Evolutionary conservation across 1,284 basidiomycete species (phyloP).

Genomic region (Phaffia rhodozyma): DNA sequence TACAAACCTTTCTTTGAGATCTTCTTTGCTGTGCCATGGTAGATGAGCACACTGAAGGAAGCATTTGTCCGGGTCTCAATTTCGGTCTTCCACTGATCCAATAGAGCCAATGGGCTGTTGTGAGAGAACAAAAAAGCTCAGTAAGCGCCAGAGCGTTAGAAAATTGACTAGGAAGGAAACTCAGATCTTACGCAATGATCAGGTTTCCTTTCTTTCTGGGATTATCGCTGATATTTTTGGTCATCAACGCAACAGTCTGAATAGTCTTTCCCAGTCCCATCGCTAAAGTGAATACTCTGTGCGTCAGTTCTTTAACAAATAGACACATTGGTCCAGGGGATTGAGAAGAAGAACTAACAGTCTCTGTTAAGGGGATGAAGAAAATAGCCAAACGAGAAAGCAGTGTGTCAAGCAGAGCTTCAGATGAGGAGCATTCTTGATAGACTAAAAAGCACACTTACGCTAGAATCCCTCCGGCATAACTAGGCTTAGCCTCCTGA

Average conservation of each 20-base stretch:
- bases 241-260: conserved; percentile 34
- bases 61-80: conserved; percentile 33
- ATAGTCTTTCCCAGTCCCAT: conserved; percentile 35
- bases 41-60: conserved; percentile 2
- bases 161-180: neutral
- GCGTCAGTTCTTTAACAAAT: too few relatives aligned
- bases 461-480: conserved; percentile 32
- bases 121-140: neutral
- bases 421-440: neutral
- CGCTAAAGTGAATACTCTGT: neutral
- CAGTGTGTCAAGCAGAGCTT: neutral
- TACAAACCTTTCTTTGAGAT: conserved; percentile 1
- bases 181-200: conserved; percentile 32
- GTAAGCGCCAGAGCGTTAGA: neutral
- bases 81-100: conserved; percentile 33
- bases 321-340: neutral
- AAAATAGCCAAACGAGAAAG: neutral
- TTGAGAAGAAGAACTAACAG: neutral
- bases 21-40: conserved; percentile 7
- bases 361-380: conserved; percentile 4
- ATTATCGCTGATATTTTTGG: conserved; percentile 28
- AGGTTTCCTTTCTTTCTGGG: conserved; percentile 33
- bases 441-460: conserved; percentile 28
- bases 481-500: conserved; percentile 23
- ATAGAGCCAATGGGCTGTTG: neutral